Conservation (phyloP, 768 basidiomycete species). For the Tricholoma hemisulphureum region DNA sequence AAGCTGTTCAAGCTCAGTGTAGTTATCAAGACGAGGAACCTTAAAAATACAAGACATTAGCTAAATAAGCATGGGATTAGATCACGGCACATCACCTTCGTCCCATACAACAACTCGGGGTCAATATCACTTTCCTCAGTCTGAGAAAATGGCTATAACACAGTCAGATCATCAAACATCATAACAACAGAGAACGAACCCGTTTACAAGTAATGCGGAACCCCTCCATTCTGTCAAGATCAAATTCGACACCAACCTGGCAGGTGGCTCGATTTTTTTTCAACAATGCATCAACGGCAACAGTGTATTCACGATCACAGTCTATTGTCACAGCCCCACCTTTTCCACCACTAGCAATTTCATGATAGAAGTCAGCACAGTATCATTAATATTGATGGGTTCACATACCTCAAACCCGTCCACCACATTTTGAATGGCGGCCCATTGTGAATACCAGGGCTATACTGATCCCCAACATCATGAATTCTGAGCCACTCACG, state of each 20-base stretch:
- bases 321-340: not conserved
- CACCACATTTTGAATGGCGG: slow-evolving; percentile 1
- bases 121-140: not conserved
- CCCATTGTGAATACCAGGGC: not conserved
- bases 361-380: not conserved
- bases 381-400: too few species aligned
- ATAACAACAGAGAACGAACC: not conserved
- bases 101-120: not conserved
- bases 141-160: not conserved
- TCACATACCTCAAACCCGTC: not conserved
- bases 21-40: slow-evolving; percentile 7
- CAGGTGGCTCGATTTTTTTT: not conserved
- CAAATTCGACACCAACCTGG: slow-evolving; percentile 1
- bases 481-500: not conserved
- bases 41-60: not conserved
- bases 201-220: not conserved
- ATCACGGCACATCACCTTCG: not conserved
- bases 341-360: not conserved
- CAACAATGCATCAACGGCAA: not conserved
- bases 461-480: not conserved
- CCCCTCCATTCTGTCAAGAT: not conserved
- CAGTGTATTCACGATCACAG: not conserved
- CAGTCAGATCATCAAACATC: not conserved
- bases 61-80: not conserved
- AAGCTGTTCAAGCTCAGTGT: slow-evolving; percentile 7